These are phyloP conservation scores for Trichosporon sp. DNA, from an alignment of 1,284 basidiomycete genomes.

Conservation along the genomic window DNA sequence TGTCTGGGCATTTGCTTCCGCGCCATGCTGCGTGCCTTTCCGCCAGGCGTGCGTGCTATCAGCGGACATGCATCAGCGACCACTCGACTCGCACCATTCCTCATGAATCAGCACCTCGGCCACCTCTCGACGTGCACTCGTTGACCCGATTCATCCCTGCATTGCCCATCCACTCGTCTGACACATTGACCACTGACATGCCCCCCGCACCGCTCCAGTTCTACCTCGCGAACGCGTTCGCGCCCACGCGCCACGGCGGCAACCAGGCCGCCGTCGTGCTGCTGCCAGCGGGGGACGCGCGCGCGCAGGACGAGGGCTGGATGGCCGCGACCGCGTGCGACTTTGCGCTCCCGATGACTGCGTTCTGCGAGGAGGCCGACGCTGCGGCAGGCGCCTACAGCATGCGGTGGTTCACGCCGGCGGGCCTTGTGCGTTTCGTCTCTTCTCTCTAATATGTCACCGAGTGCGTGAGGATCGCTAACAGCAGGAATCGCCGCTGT, in stretches of 20 bases:
- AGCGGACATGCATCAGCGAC: neutral
- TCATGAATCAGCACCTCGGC: neutral
- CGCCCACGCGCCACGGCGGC: conserved; percentile 26
- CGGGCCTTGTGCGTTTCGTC: conserved; percentile 30
- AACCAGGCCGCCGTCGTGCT: conserved; percentile 41
- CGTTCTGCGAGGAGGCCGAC: conserved; percentile 22
- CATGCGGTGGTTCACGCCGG: conserved; percentile 35
- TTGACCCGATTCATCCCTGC: neutral
- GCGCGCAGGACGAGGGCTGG: conserved; percentile 25
- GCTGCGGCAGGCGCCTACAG: conserved; percentile 12
- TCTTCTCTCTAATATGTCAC: too few relatives aligned
- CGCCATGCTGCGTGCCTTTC: neutral
- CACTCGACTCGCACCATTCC: too few relatives aligned
- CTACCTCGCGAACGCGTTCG: conserved; percentile 39
- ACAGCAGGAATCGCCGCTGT: conserved; percentile 34
- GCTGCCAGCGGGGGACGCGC: conserved; percentile 22
- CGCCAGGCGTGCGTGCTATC: neutral
- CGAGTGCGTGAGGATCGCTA: neutral
- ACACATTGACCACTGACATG: conserved; percentile 9
- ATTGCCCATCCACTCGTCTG: neutral
- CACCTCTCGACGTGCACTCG: neutral
- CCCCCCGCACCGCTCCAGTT: conserved; percentile 20
- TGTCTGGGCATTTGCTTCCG: neutral
- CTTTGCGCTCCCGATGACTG: conserved; percentile 37
- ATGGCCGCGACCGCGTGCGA: conserved; percentile 26